Evolutionary conservation across 208 protist species (phyloP).

Genomic region (Leishmania turanica): DNA sequence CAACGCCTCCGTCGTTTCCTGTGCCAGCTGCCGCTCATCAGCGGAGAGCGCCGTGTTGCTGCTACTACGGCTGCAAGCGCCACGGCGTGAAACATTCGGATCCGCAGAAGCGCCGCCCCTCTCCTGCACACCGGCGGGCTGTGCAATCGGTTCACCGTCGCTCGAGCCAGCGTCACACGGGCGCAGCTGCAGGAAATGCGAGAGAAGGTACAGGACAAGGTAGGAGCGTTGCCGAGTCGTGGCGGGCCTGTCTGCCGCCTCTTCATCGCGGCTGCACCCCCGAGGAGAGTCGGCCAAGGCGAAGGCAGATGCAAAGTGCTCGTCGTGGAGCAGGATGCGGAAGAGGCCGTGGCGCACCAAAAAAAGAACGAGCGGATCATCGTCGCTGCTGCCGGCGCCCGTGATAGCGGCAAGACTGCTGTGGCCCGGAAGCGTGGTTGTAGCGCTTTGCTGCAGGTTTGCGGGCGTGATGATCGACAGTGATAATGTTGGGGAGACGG

Average conservation of each 20-base stretch:
- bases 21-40: slow-evolving; percentile 16
- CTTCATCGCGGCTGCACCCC: not conserved
- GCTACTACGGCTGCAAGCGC: not conserved
- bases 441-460: not conserved
- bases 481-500: not conserved
- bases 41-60: not conserved
- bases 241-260: not conserved
- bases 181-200: slow-evolving; percentile 26
- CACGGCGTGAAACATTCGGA: not conserved
- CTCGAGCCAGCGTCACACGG: not conserved
- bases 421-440: not conserved
- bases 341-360: slow-evolving; percentile 52
- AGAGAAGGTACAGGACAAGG: slow-evolving; percentile 14
- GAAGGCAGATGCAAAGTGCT: slow-evolving; percentile 32
- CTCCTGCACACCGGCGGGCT: not conserved
- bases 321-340: slow-evolving; percentile 42
- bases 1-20: slow-evolving; percentile 22
- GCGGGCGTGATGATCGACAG: not conserved
- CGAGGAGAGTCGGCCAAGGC: not conserved
- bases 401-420: not conserved
- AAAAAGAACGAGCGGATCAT: slow-evolving; percentile 22
- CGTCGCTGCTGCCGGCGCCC: not conserved
- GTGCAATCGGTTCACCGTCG: not conserved
- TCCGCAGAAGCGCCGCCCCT: not conserved
- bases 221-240: slow-evolving; percentile 13